phyloP scores from a whole-genome alignment of 1,139 yeast genomes.

The Eremothecium sinecaudum region DNA sequence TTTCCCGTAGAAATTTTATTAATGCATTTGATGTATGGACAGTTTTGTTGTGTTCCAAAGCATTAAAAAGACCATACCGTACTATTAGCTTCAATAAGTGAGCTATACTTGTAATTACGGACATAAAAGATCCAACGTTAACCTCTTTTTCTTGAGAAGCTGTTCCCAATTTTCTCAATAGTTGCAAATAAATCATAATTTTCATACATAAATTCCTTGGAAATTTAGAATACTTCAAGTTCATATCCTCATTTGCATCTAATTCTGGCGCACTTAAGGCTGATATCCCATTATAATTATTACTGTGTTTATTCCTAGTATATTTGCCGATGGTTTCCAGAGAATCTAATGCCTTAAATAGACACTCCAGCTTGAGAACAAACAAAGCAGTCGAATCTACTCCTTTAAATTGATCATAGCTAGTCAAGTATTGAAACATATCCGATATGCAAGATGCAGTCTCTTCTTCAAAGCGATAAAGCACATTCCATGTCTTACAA shows the following conservation, averaged over 20 bases:
- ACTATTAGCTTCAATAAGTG: constrained; percentile 83
- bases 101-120: constrained; percentile 85
- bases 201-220: constrained; percentile 84
- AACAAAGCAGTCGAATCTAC: constrained; percentile 64
- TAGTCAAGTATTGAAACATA: constrained; percentile 80
- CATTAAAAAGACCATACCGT: constrained; percentile 68
- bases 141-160: constrained; percentile 24
- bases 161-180: constrained; percentile 46
- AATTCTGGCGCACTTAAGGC: constrained; percentile 3
- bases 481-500: constrained; percentile 75
- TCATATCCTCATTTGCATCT: constrained; percentile 2
- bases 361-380: constrained; percentile 62
- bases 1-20: constrained; percentile 49
- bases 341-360: constrained; percentile 68
- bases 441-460: constrained; percentile 87
- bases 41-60: constrained; percentile 56
- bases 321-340: constrained; percentile 26
- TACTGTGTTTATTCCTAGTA: neutral
- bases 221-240: constrained; percentile 45
- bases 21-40: constrained; percentile 53
- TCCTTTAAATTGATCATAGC: constrained; percentile 64
- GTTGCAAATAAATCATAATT: constrained; percentile 65
- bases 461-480: constrained; percentile 87
- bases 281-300: neutral
- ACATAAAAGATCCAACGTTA: constrained; percentile 54